phyloP scores from a whole-genome alignment of 805 yeast genomes.

The Wickerhamomyces pijperi region DNA sequence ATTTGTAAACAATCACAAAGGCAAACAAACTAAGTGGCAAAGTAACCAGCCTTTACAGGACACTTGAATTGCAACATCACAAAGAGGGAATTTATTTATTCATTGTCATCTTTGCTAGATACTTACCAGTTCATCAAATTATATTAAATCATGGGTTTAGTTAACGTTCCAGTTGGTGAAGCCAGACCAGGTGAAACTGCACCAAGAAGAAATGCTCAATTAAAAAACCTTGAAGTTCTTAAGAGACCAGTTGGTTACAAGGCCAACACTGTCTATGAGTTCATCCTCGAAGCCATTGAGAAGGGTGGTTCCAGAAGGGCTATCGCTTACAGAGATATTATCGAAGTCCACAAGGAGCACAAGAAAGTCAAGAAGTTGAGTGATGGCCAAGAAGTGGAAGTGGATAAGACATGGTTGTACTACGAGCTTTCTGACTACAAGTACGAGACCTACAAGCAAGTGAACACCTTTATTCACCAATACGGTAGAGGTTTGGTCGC shows the following conservation, averaged over 20 bases:
- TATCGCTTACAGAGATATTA: constrained; percentile 71
- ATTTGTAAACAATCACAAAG: too few relatives aligned
- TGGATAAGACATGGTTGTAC: constrained; percentile 81
- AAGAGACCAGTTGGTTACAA: constrained; percentile 53
- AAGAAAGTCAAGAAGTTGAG: constrained; percentile 64
- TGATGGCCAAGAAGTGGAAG: constrained; percentile 61
- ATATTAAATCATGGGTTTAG: constrained; percentile 9
- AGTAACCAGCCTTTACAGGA: too few relatives aligned
- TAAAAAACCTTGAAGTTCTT: constrained; percentile 33
- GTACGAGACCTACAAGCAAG: constrained; percentile 50
- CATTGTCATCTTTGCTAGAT: too few relatives aligned
- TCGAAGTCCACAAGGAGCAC: constrained; percentile 65
- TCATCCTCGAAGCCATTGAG: constrained; percentile 47
- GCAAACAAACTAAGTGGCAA: too few relatives aligned
- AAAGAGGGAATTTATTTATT: too few relatives aligned
- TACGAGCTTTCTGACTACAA: constrained; percentile 71
- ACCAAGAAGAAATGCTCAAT: constrained; percentile 56
- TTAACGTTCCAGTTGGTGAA: constrained; percentile 53
- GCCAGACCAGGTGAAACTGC: constrained; percentile 73
- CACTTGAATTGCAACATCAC: too few relatives aligned
- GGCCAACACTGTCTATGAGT: constrained; percentile 62
- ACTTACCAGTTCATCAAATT: neutral
- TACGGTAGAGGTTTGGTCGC: constrained; percentile 69
- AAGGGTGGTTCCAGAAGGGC: constrained; percentile 42
- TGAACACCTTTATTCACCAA: constrained; percentile 34